A percentile compares a stretch with the other conserved stretches of the same genome.
Conservation (phyloP, 2,329 filamentous ascomycete genomes). For the Xylaria hypoxylon region DNA sequence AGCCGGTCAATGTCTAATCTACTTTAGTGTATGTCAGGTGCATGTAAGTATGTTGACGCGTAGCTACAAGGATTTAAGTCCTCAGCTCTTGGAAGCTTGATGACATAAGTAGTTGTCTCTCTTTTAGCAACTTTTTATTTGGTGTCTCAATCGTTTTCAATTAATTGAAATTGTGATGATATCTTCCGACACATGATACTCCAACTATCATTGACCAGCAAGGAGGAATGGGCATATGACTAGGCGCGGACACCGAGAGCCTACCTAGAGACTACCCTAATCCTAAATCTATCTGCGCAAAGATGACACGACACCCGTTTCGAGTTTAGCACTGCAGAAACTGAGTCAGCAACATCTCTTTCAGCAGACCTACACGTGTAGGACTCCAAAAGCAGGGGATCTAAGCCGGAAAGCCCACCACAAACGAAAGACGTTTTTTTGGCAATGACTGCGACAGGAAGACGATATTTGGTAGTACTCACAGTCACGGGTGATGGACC, state of each 20-base stretch:
- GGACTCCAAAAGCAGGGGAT: background rate
- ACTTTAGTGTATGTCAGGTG: too few species aligned
- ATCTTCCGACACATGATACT: background rate
- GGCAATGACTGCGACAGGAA: background rate
- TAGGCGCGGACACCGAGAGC: background rate
- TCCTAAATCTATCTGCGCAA: constrained; percentile 1
- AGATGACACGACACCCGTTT: background rate
- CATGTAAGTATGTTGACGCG: constrained; percentile 1
- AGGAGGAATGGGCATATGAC: background rate
- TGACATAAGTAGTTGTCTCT: constrained; percentile 15
- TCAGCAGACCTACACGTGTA: too few species aligned
- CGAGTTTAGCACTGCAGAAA: constrained; percentile 33
- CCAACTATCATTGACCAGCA: background rate
- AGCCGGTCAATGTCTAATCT: too few species aligned
- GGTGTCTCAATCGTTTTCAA: constrained; percentile 7
- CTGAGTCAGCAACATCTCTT: constrained; percentile 27
- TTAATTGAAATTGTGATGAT: background rate
- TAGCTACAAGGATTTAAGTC: background rate
- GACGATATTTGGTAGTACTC: constrained; percentile 14
- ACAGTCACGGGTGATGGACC: constrained; percentile 40
- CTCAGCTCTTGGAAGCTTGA: background rate
- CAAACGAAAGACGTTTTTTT: background rate
- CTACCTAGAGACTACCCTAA: background rate
- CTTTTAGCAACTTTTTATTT: background rate
- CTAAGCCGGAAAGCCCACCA: background rate